phyloP scores from a whole-genome alignment of 176 grass and related monocot genomes.

The Juncus inflexus region DNA sequence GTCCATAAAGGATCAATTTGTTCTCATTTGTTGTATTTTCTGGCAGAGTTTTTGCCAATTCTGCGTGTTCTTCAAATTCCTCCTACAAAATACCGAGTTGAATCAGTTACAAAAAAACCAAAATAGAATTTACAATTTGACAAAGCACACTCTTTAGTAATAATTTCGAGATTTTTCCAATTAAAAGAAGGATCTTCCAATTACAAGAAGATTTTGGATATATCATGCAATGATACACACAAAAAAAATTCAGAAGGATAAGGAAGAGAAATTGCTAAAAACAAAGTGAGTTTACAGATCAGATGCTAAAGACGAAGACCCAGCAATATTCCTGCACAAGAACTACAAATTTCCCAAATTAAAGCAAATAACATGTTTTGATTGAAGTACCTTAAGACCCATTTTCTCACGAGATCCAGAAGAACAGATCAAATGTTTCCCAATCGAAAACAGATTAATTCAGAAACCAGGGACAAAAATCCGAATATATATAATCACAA shows the following conservation, averaged over 20 bases:
- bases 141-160: neutral
- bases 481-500: neutral
- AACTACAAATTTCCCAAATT: slow-evolving; percentile 1
- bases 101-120: neutral
- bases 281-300: slow-evolving; percentile 1
- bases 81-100: slow-evolving; percentile 31
- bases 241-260: too few relatives aligned
- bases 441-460: neutral
- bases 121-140: neutral
- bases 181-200: neutral
- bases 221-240: neutral
- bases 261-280: too few relatives aligned
- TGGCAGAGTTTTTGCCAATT: slow-evolving; percentile 66
- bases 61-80: slow-evolving; percentile 61
- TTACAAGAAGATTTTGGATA: neutral
- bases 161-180: neutral
- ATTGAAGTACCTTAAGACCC: slow-evolving; percentile 21
- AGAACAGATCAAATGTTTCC: neutral
- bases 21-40: slow-evolving; percentile 39
- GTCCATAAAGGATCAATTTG: slow-evolving; percentile 66
- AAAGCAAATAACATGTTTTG: neutral
- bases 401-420: slow-evolving; percentile 11
- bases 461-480: neutral
- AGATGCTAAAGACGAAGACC: neutral
- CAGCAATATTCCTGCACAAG: neutral